Evolutionary conservation across 2,329 filamentous ascomycete species (phyloP), one percentile per base, ranked within the genome.

Genomic region (Nannizzia gypsea): DNA sequence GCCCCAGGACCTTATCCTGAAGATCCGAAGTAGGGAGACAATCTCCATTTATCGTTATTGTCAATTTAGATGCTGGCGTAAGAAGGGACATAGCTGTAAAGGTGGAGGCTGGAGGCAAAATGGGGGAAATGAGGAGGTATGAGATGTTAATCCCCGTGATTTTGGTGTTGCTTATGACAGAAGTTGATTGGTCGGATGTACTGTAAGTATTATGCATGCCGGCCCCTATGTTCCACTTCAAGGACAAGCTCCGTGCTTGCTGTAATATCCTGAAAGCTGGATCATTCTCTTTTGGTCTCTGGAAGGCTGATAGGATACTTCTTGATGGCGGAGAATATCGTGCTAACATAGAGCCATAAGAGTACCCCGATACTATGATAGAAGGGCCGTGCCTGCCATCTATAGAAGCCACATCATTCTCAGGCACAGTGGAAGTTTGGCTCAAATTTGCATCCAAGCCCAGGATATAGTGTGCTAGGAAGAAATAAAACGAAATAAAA

Each of bases 341-440:
- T 1, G 89, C 84, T 42, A 97, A 82, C 68, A 96, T 81, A 3
- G 90, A 89, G 48, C 93, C 93, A 71, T 96, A 96, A 0, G 90
- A 96, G 71, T 96, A 96, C 11, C 91, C 91, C 1, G 82, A 86
- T 5, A 93, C 77, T 3, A 96, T 66, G 0, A 85, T 63, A 36
- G 68, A 66, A 13, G 74, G 26, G 13, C 5, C 6, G 50, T 4
- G 63, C 1, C 20, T n/a, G 11, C 24, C 22, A 3, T 31, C 26
- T 26, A 17, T 17, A 1, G 72, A 74, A 1, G 64, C n/a, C 17
- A 5, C 13, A 52, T 20, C 31, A 11, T 17, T 20, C 17, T 6
- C 15, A 28, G 24, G 6, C 13, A n/a, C 2, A 24, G 3, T 36
- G 11, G 31, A 22, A 9, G 15, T 8, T 8, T 13, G n/a, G 15